Evolutionary conservation across 768 basidiomycete species (phyloP).

Genomic region (Pluteus cervinus): DNA sequence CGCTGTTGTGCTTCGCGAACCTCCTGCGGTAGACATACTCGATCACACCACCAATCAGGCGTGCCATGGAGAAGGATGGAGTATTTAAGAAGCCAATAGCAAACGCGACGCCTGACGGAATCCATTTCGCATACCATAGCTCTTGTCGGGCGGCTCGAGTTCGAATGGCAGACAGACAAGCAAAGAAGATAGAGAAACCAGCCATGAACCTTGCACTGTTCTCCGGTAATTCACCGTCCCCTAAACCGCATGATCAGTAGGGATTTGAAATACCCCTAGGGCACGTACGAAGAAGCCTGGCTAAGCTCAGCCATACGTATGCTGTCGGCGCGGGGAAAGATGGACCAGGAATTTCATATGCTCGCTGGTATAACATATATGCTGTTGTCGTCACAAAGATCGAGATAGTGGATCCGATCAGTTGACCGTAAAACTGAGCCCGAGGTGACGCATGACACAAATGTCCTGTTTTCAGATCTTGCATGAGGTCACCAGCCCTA

Average conservation of each 20-base stretch:
- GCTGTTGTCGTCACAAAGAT: constrained; percentile 87
- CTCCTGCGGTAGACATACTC: constrained; percentile 64
- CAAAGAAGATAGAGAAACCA: constrained; percentile 68
- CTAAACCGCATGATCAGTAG: constrained; percentile 33
- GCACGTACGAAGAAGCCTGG: constrained; percentile 64
- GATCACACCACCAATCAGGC: constrained; percentile 80
- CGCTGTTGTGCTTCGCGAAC: constrained; percentile 44
- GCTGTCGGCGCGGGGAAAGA: constrained; percentile 96
- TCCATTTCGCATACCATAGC: constrained; percentile 60
- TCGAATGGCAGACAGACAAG: constrained; percentile 60
- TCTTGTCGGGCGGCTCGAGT: constrained; percentile 44
- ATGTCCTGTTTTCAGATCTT: constrained; percentile 96
- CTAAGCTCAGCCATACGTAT: constrained; percentile 85
- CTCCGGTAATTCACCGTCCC: constrained; percentile 77
- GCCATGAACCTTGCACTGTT: constrained; percentile 77
- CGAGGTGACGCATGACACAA: constrained; percentile 87
- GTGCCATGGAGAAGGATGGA: constrained; percentile 89
- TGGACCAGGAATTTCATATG: constrained; percentile 86
- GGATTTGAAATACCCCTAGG: constrained; percentile 1
- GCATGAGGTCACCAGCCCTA: constrained; percentile 97
- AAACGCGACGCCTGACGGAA: constrained; percentile 91
- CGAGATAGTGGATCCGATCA: constrained; percentile 84
- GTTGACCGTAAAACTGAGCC: constrained; percentile 90
- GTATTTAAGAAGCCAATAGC: constrained; percentile 96
- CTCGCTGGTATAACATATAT: constrained; percentile 80